Percentiles rank a stretch among this genome's conserved stretches.
Evolutionary conservation across 208 protist species (phyloP).

Genomic region (Crithidia brevicula): DNA sequence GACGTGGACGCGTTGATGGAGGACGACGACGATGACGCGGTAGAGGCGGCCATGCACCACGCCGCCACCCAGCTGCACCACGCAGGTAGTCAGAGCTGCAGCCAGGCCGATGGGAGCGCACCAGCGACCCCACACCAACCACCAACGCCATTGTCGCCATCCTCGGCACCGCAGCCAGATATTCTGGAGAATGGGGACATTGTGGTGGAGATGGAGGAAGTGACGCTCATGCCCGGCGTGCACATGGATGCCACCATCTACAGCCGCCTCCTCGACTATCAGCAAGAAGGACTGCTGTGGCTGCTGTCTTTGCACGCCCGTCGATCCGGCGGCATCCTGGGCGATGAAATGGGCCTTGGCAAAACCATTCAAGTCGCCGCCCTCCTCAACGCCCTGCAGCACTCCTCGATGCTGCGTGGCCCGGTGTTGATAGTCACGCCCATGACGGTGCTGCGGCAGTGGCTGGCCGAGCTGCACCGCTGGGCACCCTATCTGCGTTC

Average conservation of each 20-base stretch:
- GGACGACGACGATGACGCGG: slow-evolving; percentile 43
- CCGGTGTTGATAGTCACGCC: slow-evolving; percentile 94
- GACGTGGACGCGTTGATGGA: slow-evolving; percentile 87
- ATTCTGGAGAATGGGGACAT: slow-evolving; percentile 20
- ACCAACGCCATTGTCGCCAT: too few species aligned
- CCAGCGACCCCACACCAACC: neutral
- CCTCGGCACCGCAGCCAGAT: too few species aligned
- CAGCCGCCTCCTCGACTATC: slow-evolving; percentile 92
- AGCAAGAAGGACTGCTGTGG: slow-evolving; percentile 95
- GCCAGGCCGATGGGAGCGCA: neutral
- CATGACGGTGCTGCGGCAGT: slow-evolving; percentile 94
- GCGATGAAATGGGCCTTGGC: slow-evolving; percentile 96
- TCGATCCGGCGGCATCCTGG: slow-evolving; percentile 93
- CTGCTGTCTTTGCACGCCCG: slow-evolving; percentile 94
- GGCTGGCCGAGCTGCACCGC: slow-evolving; percentile 94
- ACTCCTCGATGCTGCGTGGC: slow-evolving; percentile 68
- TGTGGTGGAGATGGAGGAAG: slow-evolving; percentile 28
- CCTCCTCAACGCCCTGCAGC: slow-evolving; percentile 89
- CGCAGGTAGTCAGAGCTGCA: neutral
- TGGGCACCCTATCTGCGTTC: slow-evolving; percentile 92
- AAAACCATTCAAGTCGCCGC: slow-evolving; percentile 97
- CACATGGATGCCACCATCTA: slow-evolving; percentile 55
- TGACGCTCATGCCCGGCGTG: slow-evolving; percentile 45
- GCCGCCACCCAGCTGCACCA: slow-evolving; percentile 20
- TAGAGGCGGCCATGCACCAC: slow-evolving; percentile 20